These are phyloP conservation scores for Epicoccum sorghinum DNA, from an alignment of 2,329 filamentous ascomycete species.

Conservation along the genomic window DNA sequence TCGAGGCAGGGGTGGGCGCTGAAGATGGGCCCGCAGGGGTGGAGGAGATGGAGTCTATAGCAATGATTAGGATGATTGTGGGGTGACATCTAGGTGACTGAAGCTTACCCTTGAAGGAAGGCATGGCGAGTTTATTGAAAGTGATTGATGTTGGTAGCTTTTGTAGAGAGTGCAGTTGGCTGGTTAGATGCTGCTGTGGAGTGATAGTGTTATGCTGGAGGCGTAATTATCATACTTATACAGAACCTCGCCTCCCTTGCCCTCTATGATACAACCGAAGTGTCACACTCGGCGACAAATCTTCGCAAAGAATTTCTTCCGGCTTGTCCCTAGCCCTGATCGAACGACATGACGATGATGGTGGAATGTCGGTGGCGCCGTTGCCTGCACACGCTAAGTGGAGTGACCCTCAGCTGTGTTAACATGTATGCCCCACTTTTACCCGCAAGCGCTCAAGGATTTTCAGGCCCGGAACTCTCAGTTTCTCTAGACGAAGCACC, in stretches of 20 bases:
- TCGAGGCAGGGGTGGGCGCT: conserved; percentile 27
- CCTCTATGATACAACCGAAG: conserved; percentile 15
- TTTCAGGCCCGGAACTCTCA: conserved; percentile 27
- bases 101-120: conserved; percentile 28
- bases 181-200: conserved; percentile 5
- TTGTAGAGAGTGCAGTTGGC: not conserved
- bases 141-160: not conserved
- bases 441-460: conserved; percentile 32
- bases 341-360: conserved; percentile 32
- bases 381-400: conserved; percentile 26
- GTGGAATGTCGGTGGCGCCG: conserved; percentile 28
- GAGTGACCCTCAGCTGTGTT: conserved; percentile 20
- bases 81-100: not conserved
- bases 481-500: not conserved
- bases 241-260: conserved; percentile 16
- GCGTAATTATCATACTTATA: conserved; percentile 21
- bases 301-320: conserved; percentile 19
- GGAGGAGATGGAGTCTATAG: conserved; percentile 31
- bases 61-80: conserved; percentile 1
- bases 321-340: conserved; percentile 29
- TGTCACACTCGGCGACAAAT: conserved; percentile 26
- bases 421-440: conserved; percentile 33
- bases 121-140: conserved; percentile 19
- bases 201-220: not conserved
- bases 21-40: conserved; percentile 30